Base-by-base conservation (phyloP, 768 basidiomycete genomes). In the Lactifluus volemus region DNA sequence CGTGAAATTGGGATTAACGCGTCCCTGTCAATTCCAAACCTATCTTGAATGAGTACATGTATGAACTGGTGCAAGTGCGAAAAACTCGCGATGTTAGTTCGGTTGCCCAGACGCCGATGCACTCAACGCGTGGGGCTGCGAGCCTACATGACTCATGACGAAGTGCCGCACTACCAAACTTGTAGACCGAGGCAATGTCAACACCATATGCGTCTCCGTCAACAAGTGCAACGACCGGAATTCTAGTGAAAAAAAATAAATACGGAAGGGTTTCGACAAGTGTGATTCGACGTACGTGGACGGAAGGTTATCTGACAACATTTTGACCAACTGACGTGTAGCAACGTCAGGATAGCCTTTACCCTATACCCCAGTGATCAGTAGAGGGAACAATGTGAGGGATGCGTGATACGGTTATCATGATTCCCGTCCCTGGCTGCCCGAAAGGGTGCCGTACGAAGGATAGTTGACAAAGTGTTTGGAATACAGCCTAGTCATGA, bases 301-400 rank as follows among this genome's bases (percentile, higher is more conserved):
- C 3, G 87, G 86, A 19, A 92, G 78, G 38, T 81, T 79, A 42
- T 84, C 79, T 1, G 87, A 80, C 3, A 98, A 76, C 0, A 80
- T 82, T 59, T 84, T 84, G 49, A 95, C 81, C 7, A 98, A 78
- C 65, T 95, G 85, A 7, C 93, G 81, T 0, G 97, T 96, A 3
- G 93, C 88, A 4, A 97, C 73, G 69, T 99, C 97, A 0, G 97
- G 97, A 73, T 96, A 98, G 3, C 97, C 97, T 71, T 97, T 98
- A 0, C 97, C 97, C 94, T 97, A 66, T 11, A 53, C 14, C 19
- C 45, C 1, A 49, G 36, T n/a, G 36, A 70, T 49, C 2, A 44
- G 53, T 2, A 29, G 38, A 39, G 25, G 34, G 21, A 30, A 48
- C 38, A 10, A 14, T 5, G 42, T 19, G 29, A 14, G 17, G 19